Conservation (phyloP, 371 early-diverging fungal genomes). For the Nematocida parisii region DNA sequence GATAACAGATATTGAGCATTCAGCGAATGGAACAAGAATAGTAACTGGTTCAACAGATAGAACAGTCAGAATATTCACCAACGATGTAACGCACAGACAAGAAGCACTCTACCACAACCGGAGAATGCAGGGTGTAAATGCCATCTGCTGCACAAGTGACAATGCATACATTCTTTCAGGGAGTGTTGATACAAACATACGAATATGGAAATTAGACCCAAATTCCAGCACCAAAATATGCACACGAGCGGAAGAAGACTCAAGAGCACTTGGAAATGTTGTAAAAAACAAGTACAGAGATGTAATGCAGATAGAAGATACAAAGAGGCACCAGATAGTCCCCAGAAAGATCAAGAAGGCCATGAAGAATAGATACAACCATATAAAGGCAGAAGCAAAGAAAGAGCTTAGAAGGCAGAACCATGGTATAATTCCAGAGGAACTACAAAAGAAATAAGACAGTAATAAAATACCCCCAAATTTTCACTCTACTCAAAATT, state of each 20-base stretch:
- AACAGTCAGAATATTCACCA: constrained; percentile 83
- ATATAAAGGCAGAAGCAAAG: constrained; percentile 63
- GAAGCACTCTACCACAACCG: constrained; percentile 90
- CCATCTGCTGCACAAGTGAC: constrained; percentile 86
- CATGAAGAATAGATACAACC: constrained; percentile 62
- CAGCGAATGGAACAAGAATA: constrained; percentile 90
- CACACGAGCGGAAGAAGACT: constrained; percentile 76
- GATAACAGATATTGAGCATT: constrained; percentile 89
- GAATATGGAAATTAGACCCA: constrained; percentile 90
- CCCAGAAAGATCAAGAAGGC: constrained; percentile 65
- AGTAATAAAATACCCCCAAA: not conserved
- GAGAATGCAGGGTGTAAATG: constrained; percentile 85
- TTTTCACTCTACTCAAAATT: no score
- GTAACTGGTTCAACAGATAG: constrained; percentile 90
- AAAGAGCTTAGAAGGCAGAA: constrained; percentile 55
- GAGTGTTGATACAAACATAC: constrained; percentile 91
- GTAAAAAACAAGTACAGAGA: constrained; percentile 86
- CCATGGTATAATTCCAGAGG: not conserved
- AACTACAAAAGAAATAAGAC: not conserved
- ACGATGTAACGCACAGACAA: constrained; percentile 76
- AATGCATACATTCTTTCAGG: constrained; percentile 88
- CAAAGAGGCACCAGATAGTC: constrained; percentile 70
- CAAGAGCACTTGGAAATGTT: constrained; percentile 77
- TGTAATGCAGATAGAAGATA: constrained; percentile 82
- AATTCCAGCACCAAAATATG: constrained; percentile 71